Evolutionary conservation across 768 basidiomycete species (phyloP).

Genomic region (Tulasnella sp.): DNA sequence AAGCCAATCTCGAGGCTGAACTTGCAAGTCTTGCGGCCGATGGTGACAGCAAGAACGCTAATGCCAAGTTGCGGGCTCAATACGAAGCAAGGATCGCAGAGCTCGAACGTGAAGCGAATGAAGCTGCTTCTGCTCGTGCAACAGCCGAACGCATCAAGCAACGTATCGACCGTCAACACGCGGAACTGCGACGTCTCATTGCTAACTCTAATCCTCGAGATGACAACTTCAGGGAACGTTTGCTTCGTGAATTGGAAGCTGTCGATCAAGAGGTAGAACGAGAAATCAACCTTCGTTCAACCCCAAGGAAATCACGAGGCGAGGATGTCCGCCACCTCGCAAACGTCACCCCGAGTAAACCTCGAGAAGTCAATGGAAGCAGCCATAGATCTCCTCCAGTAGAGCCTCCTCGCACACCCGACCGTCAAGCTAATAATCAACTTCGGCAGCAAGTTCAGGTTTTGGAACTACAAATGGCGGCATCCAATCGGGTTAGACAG

Average conservation of each 20-base stretch:
- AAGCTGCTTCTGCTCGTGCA: conserved; percentile 38
- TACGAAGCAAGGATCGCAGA: conserved; percentile 50
- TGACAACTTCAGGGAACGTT: conserved; percentile 44
- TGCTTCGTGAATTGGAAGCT: conserved; percentile 49
- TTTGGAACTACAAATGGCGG: conserved; percentile 53
- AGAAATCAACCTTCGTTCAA: conserved; percentile 34
- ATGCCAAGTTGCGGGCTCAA: conserved; percentile 48
- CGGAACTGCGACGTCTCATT: conserved; percentile 57
- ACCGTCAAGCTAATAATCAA: conserved; percentile 30
- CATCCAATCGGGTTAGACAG: conserved; percentile 51
- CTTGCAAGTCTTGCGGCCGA: conserved; percentile 54
- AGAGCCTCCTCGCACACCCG: conserved; percentile 28
- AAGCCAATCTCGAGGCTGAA: conserved; percentile 52
- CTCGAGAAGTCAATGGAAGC: conserved; percentile 24
- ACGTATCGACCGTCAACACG: conserved; percentile 52
- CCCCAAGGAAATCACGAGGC: conserved; percentile 14
- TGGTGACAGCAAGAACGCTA: conserved; percentile 37
- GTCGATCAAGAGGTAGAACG: conserved; percentile 45
- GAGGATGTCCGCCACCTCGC: conserved; percentile 29
- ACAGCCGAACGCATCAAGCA: conserved; percentile 45
- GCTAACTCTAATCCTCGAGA: conserved; percentile 44
- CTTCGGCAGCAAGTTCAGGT: conserved; percentile 53
- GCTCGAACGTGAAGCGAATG: conserved; percentile 48
- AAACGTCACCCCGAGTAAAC: conserved; percentile 37
- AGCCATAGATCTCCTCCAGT: conserved; percentile 24